These are phyloP conservation scores for Termitomyces sp. DNA, from an alignment of 768 basidiomycete species.

Conservation along the genomic window DNA sequence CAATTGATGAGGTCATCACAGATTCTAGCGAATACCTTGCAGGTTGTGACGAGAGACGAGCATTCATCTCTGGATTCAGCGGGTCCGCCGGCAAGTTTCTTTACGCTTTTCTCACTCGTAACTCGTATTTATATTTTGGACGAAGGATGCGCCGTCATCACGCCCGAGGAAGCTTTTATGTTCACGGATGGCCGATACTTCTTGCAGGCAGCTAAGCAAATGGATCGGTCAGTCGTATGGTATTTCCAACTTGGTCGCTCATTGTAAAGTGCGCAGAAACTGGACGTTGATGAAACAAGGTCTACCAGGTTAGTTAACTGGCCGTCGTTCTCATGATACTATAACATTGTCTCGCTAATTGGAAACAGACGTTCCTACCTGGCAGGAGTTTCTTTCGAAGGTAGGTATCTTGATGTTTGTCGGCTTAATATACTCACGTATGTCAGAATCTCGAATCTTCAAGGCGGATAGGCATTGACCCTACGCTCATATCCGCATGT, in stretches of 20 bases:
- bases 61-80: slow-evolving; percentile 89
- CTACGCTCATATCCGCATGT: slow-evolving; percentile 69
- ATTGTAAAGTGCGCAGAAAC: slow-evolving; percentile 40
- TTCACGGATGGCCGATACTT: slow-evolving; percentile 98
- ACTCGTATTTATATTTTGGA: neutral
- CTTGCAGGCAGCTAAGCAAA: slow-evolving; percentile 85
- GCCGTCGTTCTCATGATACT: neutral
- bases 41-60: slow-evolving; percentile 76
- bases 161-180: slow-evolving; percentile 62
- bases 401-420: slow-evolving; percentile 25
- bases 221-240: slow-evolving; percentile 58
- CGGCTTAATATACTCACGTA: neutral
- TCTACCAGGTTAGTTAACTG: slow-evolving; percentile 49
- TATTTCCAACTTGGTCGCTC: neutral
- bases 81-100: slow-evolving; percentile 76
- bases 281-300: slow-evolving; percentile 96
- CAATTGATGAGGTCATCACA: slow-evolving; percentile 20
- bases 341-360: neutral
- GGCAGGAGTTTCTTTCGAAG: slow-evolving; percentile 84
- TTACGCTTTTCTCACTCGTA: neutral
- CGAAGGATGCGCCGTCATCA: slow-evolving; percentile 73
- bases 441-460: slow-evolving; percentile 54
- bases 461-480: slow-evolving; percentile 77
- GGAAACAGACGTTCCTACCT: slow-evolving; percentile 71
- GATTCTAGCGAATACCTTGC: slow-evolving; percentile 90